These are phyloP conservation scores for Rutstroemia sp. DNA, from an alignment of 2,329 filamentous ascomycete genomes.

Conservation along the genomic window DNA sequence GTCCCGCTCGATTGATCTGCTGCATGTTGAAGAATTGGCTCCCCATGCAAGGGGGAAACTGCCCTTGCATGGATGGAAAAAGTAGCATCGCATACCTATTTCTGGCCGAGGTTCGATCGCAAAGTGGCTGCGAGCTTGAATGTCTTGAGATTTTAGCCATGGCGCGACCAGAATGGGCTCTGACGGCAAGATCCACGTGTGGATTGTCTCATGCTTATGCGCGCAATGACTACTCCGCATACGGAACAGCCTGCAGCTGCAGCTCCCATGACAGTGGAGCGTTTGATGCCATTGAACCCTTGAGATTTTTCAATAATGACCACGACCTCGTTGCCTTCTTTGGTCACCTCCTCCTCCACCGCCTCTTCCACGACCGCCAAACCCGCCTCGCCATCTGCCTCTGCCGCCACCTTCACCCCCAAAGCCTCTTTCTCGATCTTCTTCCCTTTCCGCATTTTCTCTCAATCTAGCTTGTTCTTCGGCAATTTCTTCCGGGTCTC, in stretches of 20 bases:
- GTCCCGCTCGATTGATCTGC: no score
- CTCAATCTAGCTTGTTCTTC: conserved; percentile 52
- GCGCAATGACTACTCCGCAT: not conserved
- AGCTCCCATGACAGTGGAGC: not conserved
- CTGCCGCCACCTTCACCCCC: conserved; percentile 25
- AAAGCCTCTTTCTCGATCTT: conserved; percentile 33
- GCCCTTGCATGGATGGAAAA: no score
- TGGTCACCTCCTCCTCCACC: conserved; percentile 20
- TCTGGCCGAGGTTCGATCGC: no score
- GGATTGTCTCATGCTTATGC: not conserved
- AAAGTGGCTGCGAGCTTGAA: no score
- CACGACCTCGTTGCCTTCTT: conserved; percentile 8
- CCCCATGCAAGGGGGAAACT: no score
- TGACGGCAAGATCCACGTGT: not conserved
- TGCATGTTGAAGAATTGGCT: no score
- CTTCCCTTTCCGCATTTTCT: conserved; percentile 45
- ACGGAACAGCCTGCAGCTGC: not conserved
- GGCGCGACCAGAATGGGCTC: no score
- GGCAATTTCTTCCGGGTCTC: conserved; percentile 45
- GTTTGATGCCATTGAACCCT: not conserved
- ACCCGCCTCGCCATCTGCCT: conserved; percentile 19
- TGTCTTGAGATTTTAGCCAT: no score
- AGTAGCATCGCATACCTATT: no score
- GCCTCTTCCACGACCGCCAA: conserved; percentile 20
- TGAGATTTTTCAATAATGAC: conserved; percentile 7